Conservation (phyloP, 495 filamentous ascomycete species). For the Hypoxylon lienhwacheense region DNA sequence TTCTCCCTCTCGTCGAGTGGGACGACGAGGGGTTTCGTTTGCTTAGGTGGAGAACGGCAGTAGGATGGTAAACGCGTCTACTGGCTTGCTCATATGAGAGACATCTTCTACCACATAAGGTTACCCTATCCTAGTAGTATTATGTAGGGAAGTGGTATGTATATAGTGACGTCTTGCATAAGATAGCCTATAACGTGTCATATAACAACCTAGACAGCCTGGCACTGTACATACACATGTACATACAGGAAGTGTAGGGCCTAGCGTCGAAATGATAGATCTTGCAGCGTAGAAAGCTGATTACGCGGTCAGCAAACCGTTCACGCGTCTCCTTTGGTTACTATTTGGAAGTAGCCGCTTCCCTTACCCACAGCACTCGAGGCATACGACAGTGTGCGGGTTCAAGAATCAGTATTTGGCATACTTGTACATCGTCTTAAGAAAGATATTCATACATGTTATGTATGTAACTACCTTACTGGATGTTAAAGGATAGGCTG, state of each 20-base stretch:
- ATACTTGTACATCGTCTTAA: constrained; percentile 1
- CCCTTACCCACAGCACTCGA: constrained; percentile 30
- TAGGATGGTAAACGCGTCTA: constrained; percentile 10
- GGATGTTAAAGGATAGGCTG: constrained; percentile 18
- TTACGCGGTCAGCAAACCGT: constrained; percentile 28
- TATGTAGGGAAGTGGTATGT: too few species aligned
- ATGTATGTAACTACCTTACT: background rate
- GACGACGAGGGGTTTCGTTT: constrained; percentile 14
- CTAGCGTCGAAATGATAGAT: constrained; percentile 28
- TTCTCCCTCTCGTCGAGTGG: constrained; percentile 8
- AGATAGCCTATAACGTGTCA: constrained; percentile 7
- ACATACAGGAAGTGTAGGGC: too few species aligned
- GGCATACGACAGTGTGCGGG: background rate
- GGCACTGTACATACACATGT: too few species aligned
- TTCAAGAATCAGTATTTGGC: constrained; percentile 1
- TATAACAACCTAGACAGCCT: background rate
- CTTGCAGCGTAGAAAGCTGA: constrained; percentile 22
- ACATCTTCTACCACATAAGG: constrained; percentile 14
- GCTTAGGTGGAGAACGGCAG: constrained; percentile 21
- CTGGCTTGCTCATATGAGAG: constrained; percentile 20
- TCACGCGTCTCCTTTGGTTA: constrained; percentile 19
- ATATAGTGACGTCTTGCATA: constrained; percentile 19
- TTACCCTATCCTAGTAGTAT: too few species aligned
- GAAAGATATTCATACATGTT: constrained; percentile 8
- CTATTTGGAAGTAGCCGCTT: constrained; percentile 25